A percentile compares a stretch with the other conserved stretches of the same genome.
phyloP scores from a whole-genome alignment of 805 yeast genomes.

The Candida pseudoglaebosa region DNA sequence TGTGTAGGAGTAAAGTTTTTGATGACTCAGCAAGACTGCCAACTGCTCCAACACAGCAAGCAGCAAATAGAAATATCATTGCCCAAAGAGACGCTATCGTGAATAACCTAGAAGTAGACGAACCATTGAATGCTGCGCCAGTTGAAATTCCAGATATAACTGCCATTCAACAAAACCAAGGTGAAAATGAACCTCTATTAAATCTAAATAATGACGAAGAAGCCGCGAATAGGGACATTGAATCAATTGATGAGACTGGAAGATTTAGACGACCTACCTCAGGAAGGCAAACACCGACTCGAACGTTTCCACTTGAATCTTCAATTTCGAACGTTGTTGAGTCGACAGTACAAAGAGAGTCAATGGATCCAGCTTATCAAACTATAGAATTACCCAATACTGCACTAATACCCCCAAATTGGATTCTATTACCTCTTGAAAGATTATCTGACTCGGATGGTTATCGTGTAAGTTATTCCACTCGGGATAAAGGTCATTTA shows the following conservation, averaged over 20 bases:
- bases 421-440: conserved; percentile 25
- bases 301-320: too few relatives aligned
- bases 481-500: conserved; percentile 14
- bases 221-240: background rate
- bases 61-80: too few relatives aligned
- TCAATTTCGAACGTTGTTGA: too few relatives aligned
- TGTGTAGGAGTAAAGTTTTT: conserved; percentile 72
- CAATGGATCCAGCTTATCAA: conserved; percentile 11
- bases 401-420: conserved; percentile 27
- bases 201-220: background rate
- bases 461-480: conserved; percentile 19
- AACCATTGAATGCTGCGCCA: too few relatives aligned
- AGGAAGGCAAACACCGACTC: too few relatives aligned
- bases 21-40: conserved; percentile 4
- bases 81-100: too few relatives aligned
- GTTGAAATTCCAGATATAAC: background rate
- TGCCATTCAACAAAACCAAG: too few relatives aligned
- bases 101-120: too few relatives aligned
- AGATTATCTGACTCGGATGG: conserved; percentile 7
- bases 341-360: background rate
- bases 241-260: background rate
- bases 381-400: conserved; percentile 19
- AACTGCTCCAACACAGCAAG: too few relatives aligned
- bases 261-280: too few relatives aligned
- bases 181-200: background rate